Evolutionary conservation across 2,329 filamentous ascomycete species (phyloP), one percentile per base, ranked within the genome.

Genomic region (Microcyclosporella mali): DNA sequence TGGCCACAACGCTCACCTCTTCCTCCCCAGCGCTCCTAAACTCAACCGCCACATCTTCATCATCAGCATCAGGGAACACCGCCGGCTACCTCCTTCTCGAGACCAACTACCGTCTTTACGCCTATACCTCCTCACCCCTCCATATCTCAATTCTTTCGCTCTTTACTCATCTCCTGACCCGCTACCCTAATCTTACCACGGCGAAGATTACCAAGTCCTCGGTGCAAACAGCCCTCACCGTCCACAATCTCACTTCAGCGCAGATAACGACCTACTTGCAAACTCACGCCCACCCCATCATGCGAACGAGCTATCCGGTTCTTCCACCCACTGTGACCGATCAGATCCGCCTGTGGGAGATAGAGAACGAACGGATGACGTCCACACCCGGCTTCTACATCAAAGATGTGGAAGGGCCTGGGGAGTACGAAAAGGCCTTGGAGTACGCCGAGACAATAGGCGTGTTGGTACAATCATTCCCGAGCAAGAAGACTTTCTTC

Each of bases 91-190:
- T 98, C 61, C 89, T 98, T 58, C 79, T 98, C 53, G 92, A 98
- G 70, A 98, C 92, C 7, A 98, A 98, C 69, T 97, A 95, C 70
- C 85, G 92, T 18, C 71, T 98, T 55, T 98, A 98, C 70, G 92
- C 92, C 25, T 98, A 98, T 70, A 97, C 94, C 6, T 84, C 85
- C 27, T 95, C 88, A 0, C 87, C 89, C 0, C 79, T 98, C 1
- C 90, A 95, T 65, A 98, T 97, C 52, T 88, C 88, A 41, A 88
- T 98, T 47, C 81, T 98, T 34, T 82, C 84, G 30, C 83, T 98
- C 51, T 98, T 98, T 70, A 79, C 84, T 38, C 84, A 84, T 46
- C 81, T 98, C 41, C 84, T 83, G 56, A 88, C 89, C 65, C 88
- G 92, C 50, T 97, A 94, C 69, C 85, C 87, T 1, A 94, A 95